These are phyloP conservation scores for Microsporum ferrugineum DNA, from an alignment of 2,329 filamentous ascomycete genomes.

Conservation along the genomic window DNA sequence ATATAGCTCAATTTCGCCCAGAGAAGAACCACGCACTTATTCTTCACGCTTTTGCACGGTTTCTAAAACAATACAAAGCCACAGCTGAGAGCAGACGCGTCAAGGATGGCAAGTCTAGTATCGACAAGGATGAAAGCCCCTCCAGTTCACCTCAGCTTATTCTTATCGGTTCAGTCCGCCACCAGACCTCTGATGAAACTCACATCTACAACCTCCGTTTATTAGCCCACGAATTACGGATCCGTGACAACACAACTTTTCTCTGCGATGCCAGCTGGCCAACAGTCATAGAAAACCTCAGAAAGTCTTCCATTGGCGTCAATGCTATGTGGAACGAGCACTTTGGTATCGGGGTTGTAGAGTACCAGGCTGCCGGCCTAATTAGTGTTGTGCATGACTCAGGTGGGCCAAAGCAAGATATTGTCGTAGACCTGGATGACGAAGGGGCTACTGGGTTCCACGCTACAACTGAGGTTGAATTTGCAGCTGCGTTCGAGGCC, in stretches of 20 bases:
- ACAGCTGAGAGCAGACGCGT: constrained; percentile 36
- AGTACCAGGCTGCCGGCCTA: constrained; percentile 91
- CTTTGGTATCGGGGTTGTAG: constrained; percentile 95
- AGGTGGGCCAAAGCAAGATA: constrained; percentile 86
- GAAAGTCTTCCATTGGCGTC: constrained; percentile 68
- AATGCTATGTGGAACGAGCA: constrained; percentile 99
- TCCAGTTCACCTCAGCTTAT: constrained; percentile 53
- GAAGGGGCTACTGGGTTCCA: constrained; percentile 77
- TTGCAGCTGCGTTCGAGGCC: constrained; percentile 66
- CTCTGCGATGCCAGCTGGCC: constrained; percentile 84
- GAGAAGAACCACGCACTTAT: constrained; percentile 94
- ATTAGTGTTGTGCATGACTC: constrained; percentile 89
- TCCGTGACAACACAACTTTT: constrained; percentile 77
- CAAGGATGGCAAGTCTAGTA: constrained; percentile 5
- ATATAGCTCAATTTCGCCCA: constrained; percentile 93
- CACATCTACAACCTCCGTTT: constrained; percentile 77
- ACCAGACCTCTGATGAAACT: constrained; percentile 42
- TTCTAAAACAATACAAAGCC: constrained; percentile 47
- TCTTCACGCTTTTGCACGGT: constrained; percentile 69
- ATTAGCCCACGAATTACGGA: constrained; percentile 71
- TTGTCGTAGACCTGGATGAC: constrained; percentile 69
- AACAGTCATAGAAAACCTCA: constrained; percentile 68
- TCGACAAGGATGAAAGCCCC: background rate
- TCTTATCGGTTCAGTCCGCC: constrained; percentile 83
- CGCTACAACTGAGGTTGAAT: constrained; percentile 65